Percentiles rank a stretch among this genome's conserved stretches.
Conservation (phyloP, 2,329 filamentous ascomycete genomes). For the Pseudodiploospora longispora region DNA sequence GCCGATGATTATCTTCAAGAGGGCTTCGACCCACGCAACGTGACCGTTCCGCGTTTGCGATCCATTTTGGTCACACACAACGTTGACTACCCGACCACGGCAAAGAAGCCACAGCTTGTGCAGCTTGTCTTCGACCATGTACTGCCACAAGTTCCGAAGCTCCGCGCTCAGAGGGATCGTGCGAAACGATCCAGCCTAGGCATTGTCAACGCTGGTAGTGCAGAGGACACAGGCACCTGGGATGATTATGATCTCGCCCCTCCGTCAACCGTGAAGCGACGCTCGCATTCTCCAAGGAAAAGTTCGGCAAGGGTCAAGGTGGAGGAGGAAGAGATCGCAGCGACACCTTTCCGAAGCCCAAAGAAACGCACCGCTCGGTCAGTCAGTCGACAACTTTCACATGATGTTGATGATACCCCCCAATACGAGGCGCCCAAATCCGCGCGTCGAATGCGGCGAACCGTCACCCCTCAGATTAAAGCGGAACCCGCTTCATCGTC, state of each 20-base stretch:
- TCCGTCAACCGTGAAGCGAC: constrained; percentile 39
- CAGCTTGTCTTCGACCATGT: constrained; percentile 75
- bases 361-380: constrained; percentile 48
- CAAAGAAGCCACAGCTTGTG: constrained; percentile 86
- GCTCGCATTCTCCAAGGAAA: constrained; percentile 49
- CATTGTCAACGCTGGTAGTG: constrained; percentile 62
- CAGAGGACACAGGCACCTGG: constrained; percentile 55
- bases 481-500: constrained; percentile 46
- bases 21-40: constrained; percentile 72
- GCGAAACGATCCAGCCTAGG: constrained; percentile 83
- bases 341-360: constrained; percentile 34
- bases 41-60: constrained; percentile 82
- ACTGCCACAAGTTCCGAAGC: constrained; percentile 66
- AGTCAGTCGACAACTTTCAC: constrained; percentile 45
- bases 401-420: constrained; percentile 37
- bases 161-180: constrained; percentile 65
- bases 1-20: constrained; percentile 79
- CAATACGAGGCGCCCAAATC: constrained; percentile 30
- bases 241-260: constrained; percentile 51
- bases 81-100: constrained; percentile 74
- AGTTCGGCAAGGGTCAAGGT: constrained; percentile 43
- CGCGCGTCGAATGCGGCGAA: constrained; percentile 42
- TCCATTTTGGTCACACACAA: constrained; percentile 88
- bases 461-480: constrained; percentile 45
- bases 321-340: constrained; percentile 37